phyloP scores from a whole-genome alignment of 2,329 filamentous ascomycete genomes.

The Nannizzia gypsea region DNA sequence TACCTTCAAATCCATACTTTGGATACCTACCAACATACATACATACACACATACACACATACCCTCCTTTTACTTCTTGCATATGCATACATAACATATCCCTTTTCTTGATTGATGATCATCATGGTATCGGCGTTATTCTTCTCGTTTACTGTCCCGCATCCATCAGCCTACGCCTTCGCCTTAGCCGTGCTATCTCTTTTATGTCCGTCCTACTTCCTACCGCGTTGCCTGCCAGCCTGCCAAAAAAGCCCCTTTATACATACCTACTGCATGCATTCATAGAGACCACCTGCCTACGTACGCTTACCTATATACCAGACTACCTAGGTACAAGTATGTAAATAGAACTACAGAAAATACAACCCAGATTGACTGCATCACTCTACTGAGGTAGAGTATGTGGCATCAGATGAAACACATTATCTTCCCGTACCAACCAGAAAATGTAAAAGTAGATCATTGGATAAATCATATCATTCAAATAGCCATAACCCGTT shows the following conservation, averaged over 20 bases:
- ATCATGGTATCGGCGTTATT: conserved; percentile 3
- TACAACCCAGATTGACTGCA: neutral
- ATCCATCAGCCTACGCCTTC: neutral
- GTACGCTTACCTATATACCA: neutral
- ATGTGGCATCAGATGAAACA: too few species aligned
- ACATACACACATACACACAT: neutral
- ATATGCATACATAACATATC: neutral
- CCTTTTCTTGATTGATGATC: conserved; percentile 3
- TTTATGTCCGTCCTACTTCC: neutral
- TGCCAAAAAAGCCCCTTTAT: neutral
- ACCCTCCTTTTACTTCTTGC: conserved; percentile 3
- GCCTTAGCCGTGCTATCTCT: neutral
- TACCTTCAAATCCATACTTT: neutral
- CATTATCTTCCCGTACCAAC: too few species aligned
- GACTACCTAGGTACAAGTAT: neutral
- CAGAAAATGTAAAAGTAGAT: too few species aligned
- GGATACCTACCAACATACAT: neutral
- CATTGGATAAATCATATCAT: neutral
- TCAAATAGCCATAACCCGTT: neutral
- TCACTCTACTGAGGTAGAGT: neutral
- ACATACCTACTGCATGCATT: neutral
- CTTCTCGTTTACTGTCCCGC: neutral
- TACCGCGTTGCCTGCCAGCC: neutral
- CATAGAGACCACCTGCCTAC: neutral
- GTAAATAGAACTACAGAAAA: neutral